A percentile compares a stretch with the other conserved stretches of the same genome.
Conservation (phyloP, 257 asterid genomes). For the Agastache rugosa region DNA sequence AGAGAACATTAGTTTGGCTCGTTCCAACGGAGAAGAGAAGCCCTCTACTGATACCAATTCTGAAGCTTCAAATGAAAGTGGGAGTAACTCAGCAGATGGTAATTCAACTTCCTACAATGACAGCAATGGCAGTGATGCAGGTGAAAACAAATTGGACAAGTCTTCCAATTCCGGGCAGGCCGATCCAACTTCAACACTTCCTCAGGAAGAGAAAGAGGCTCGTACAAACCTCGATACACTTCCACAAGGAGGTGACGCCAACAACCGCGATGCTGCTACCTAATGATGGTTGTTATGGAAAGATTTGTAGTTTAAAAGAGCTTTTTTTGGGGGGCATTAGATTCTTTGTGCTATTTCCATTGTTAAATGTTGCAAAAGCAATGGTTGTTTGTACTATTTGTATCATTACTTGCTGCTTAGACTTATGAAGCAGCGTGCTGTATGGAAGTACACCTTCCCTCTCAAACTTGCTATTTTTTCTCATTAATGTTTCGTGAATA, state of each 20-base stretch:
- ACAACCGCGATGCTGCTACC: constrained; percentile 58
- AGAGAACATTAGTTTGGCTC: constrained; percentile 36
- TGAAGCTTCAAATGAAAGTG: constrained; percentile 33
- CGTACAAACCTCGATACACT: constrained; percentile 70
- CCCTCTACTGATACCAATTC: constrained; percentile 8
- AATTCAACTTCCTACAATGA: constrained; percentile 52
- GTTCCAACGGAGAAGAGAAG: constrained; percentile 40
- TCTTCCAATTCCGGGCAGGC: constrained; percentile 35
- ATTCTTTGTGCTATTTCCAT: constrained; percentile 34
- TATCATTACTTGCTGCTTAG: not conserved
- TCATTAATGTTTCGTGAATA: too few species aligned
- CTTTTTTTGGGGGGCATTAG: constrained; percentile 15
- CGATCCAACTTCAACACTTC: constrained; percentile 51
- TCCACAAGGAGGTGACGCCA: constrained; percentile 62
- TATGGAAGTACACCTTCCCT: too few species aligned
- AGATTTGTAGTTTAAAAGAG: constrained; percentile 28
- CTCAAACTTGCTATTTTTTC: too few species aligned
- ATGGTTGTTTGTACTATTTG: constrained; percentile 41
- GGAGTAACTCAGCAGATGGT: constrained; percentile 38
- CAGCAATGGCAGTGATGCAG: constrained; percentile 51
- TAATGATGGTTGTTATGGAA: constrained; percentile 40
- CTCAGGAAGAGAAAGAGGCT: constrained; percentile 68
- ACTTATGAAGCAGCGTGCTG: too few species aligned
- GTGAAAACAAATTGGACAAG: constrained; percentile 44
- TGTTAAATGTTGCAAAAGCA: constrained; percentile 27